Evolutionary conservation across 1,139 yeast species (phyloP), one percentile per base, ranked within the genome.

Genomic region (Kluyveromyces sp.): DNA sequence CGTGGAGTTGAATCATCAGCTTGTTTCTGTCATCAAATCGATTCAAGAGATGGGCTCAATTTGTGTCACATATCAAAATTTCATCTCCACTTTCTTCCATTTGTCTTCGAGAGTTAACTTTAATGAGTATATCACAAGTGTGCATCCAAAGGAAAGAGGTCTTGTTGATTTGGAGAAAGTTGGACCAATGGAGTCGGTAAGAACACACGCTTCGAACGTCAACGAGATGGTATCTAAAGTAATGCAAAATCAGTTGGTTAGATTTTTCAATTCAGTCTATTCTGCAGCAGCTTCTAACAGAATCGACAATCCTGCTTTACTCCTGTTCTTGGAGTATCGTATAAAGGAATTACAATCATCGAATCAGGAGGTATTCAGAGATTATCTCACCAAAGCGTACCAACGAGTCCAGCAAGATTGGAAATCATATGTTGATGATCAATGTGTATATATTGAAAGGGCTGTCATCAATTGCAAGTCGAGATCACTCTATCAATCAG

Each of bases 291-390:
- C 67, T 51, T 54, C 56, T 12, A 68, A 67, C 37, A 64, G 65
- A 33, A 56, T 71, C 17, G 66, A 68, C 38, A 62, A 68, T 12
- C 77, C 80, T 2, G 67, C 68, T 3, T 54, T 75, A 2, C 52
- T 74, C 39, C 52, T 70, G 2, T 60, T 68, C 36, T 49, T 75
- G 13, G 78, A 75, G 44, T 50, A 50, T 7, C 50, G 64, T 6
- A 59, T 66, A 6, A 53, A 53, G 28, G 58, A 60, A 17, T 56
- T 73, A 29, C 72, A 71, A 19, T 66, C 75, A 2, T 69, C 82
- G 2, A 77, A 80, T 59, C 89, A 83, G 58, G 95, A 85, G 50
- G 86, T 75, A 53, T 64, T 83, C 30, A 69, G 75, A 48, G 71
- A 74, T 39, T 69, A 74, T 47, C 66, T 83, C 51, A 70, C 68